Evolutionary conservation across 371 early-diverging fungal genomes (phyloP).

Genomic region (Syncephalastrum racemosum): DNA sequence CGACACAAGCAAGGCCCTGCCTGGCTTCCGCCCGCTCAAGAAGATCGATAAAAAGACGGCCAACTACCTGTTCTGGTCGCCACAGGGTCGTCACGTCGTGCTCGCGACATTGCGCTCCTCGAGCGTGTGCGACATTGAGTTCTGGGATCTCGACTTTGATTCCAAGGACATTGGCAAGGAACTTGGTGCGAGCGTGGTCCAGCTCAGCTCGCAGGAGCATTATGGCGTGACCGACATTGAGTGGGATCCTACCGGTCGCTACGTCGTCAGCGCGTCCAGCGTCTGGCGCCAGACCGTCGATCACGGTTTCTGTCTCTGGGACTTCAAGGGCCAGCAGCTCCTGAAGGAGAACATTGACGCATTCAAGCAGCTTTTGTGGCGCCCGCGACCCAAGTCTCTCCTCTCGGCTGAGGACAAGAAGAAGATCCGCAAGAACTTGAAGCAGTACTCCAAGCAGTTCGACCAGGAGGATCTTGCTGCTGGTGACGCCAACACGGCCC

Average conservation of each 20-base stretch:
- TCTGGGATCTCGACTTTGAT: conserved; percentile 89
- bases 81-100: conserved; percentile 92
- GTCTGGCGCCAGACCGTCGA: conserved; percentile 83
- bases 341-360: conserved; percentile 73
- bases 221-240: conserved; percentile 93
- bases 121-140: conserved; percentile 84
- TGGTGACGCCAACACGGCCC: conserved; percentile 69
- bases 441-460: conserved; percentile 84
- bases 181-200: conserved; percentile 49
- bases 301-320: conserved; percentile 92
- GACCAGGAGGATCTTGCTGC: conserved; percentile 85
- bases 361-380: conserved; percentile 95
- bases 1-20: conserved; percentile 56
- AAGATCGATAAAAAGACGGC: conserved; percentile 72
- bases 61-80: conserved; percentile 92
- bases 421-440: conserved; percentile 88
- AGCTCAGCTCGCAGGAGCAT: conserved; percentile 81
- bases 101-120: conserved; percentile 84
- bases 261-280: conserved; percentile 83
- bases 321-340: conserved; percentile 84
- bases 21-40: conserved; percentile 70
- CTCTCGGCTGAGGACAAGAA: conserved; percentile 81
- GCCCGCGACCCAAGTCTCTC: conserved; percentile 90
- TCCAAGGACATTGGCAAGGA: conserved; percentile 55
- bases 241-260: conserved; percentile 98